Evolutionary conservation across 2,329 filamentous ascomycete species (phyloP), one percentile per base, ranked within the genome.

Genomic region (Pleurostoma richardsiae): DNA sequence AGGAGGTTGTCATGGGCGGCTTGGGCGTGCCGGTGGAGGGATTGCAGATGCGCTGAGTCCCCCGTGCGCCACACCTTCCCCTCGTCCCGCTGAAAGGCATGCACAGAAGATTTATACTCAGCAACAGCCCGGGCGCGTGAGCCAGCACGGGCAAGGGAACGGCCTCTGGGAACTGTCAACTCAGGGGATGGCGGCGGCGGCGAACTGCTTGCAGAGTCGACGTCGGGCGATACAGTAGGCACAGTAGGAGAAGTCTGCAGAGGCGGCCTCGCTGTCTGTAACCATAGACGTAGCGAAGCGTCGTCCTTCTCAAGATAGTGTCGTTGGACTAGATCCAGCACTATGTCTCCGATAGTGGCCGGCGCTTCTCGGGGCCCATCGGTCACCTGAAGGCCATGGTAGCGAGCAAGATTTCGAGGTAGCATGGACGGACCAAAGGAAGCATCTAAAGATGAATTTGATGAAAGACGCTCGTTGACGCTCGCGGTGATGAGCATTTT

Each of bases 401-500:
- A 19, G 19, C 19, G 19, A 19, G 19, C 19, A 19, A 19, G 19
- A 19, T 19, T 19, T 19, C 19, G 19, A 19, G 19, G 19, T 19
- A 19, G 19, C 19, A 19, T 19, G 19, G 19, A 19, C 19, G 19
- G 19, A 19, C 19, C 19, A 19, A 19, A 19, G 19, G 19, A 19
- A 19, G 19, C 19, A 19, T 19, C 19, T 19, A 19, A 19, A 19
- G 19, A 19, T 19, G 19, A 19, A 19, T 19, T 19, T 19, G 19
- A 19, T 19, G 19, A 19, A 19, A 19, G 19, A 19, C 19, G 19
- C 19, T 19, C 19, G 19, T 19, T 19, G 19, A 19, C 19, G 33
- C 50, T 54, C 6, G 52, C 33, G 10, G 60, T 61, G 28, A 52
- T 42, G 6, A 64, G 52, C 47, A 61, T 52, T 40, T 51, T 57